A percentile compares a stretch with the other conserved stretches of the same genome.
phyloP scores from a whole-genome alignment of 73 alveolate genomes.

The Uronychia setigera region DNA sequence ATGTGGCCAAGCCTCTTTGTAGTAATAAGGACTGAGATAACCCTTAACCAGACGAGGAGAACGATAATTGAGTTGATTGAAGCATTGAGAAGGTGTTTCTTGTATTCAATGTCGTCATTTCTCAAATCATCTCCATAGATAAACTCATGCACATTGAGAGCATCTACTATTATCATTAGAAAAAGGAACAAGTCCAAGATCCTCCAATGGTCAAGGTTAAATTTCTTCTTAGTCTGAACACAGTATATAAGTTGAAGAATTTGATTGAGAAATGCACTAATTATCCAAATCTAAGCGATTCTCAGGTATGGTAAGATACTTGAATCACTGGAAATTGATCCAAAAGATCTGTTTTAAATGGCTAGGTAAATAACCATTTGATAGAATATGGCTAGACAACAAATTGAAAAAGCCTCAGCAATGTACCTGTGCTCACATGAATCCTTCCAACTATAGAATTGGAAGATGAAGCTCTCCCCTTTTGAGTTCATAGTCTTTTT shows the following conservation, averaged over 20 bases:
- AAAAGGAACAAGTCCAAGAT: slow-evolving; percentile 23
- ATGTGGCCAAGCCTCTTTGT: slow-evolving; percentile 43
- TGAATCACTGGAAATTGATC: background rate
- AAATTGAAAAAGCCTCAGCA: slow-evolving; percentile 47
- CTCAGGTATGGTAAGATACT: slow-evolving; percentile 9
- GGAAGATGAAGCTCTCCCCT: slow-evolving; percentile 14
- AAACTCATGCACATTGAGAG: slow-evolving; percentile 9
- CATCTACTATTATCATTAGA: slow-evolving; percentile 26
- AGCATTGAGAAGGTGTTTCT: slow-evolving; percentile 34
- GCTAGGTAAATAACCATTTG: slow-evolving; percentile 10
- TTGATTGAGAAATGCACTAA: slow-evolving; percentile 23
- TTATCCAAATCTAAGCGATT: slow-evolving; percentile 36
- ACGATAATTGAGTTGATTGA: slow-evolving; percentile 34
- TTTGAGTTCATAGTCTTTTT: background rate
- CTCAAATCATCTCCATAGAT: background rate
- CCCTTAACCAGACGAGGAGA: slow-evolving; percentile 45
- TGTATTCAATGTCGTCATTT: slow-evolving; percentile 14
- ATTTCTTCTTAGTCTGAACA: slow-evolving; percentile 20
- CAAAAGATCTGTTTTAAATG: slow-evolving; percentile 22
- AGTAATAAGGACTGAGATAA: slow-evolving; percentile 45
- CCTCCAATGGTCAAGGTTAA: slow-evolving; percentile 47
- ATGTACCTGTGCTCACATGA: slow-evolving; percentile 48
- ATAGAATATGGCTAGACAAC: slow-evolving; percentile 26
- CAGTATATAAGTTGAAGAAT: slow-evolving; percentile 23
- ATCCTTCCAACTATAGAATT: slow-evolving; percentile 38